These are phyloP conservation scores for Aspergillus heteromorphus DNA, from an alignment of 495 filamentous ascomycete genomes.

Conservation along the genomic window DNA sequence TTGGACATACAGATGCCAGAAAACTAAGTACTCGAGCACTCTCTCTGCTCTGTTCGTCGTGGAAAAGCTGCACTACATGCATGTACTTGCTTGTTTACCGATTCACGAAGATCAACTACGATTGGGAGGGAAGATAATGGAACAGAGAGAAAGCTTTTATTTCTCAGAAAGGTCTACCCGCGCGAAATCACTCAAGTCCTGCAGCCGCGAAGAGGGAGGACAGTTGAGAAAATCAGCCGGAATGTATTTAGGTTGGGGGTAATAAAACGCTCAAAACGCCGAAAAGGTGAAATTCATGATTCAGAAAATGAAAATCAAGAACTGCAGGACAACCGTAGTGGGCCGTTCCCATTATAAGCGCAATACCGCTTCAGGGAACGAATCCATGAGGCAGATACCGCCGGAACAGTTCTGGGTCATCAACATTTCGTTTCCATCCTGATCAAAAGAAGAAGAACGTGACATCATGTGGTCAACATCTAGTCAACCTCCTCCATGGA, in stretches of 20 bases:
- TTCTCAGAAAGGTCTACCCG: conserved; percentile 10
- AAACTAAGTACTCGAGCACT: too few relatives aligned
- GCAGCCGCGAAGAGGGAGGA: background rate
- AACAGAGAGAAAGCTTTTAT: conserved; percentile 4
- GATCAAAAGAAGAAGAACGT: conserved; percentile 1
- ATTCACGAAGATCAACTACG: too few relatives aligned
- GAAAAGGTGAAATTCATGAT: conserved; percentile 19
- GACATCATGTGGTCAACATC: conserved; percentile 20
- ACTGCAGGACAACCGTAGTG: conserved; percentile 10
- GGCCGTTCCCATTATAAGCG: conserved; percentile 9
- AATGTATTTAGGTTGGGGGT: conserved; percentile 12
- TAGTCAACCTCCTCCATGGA: conserved; percentile 75
- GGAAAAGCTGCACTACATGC: too few relatives aligned
- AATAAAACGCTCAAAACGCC: conserved; percentile 32
- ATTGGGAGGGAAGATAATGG: background rate
- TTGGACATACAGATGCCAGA: too few relatives aligned
- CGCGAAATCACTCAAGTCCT: background rate
- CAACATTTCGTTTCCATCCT: conserved; percentile 12
- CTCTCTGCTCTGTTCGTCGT: too few relatives aligned
- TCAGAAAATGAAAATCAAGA: conserved; percentile 11
- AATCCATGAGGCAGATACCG: conserved; percentile 3
- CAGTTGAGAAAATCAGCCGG: conserved; percentile 4
- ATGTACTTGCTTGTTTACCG: too few relatives aligned
- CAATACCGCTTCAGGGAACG: conserved; percentile 1
- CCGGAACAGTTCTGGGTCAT: conserved; percentile 10